These are phyloP conservation scores for Phytopythium chamaehyphon DNA, from an alignment of 352 stramenopile species.

Conservation along the genomic window DNA sequence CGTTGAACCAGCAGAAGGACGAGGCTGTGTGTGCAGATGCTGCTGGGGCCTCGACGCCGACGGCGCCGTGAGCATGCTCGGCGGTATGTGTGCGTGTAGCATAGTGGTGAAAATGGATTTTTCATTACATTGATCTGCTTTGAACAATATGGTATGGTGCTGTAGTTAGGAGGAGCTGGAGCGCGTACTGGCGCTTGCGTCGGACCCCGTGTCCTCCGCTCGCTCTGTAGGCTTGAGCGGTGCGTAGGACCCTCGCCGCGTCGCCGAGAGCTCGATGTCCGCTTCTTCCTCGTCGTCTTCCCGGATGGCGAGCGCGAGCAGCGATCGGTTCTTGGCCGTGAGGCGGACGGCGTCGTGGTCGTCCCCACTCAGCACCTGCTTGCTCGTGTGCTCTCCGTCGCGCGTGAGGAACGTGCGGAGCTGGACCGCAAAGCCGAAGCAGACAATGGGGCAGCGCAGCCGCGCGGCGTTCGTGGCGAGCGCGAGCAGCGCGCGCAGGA, in stretches of 20 bases:
- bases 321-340: conserved; percentile 14
- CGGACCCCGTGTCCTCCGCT: background rate
- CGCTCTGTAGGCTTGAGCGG: background rate
- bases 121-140: background rate
- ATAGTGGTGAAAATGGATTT: background rate
- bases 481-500: conserved; percentile 48
- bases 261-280: background rate
- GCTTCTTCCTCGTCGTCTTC: conserved; percentile 22
- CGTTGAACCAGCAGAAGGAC: conserved; percentile 65
- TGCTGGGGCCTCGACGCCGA: background rate
- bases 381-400: conserved; percentile 32
- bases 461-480: conserved; percentile 47
- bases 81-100: background rate
- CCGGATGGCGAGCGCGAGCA: conserved; percentile 7
- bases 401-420: conserved; percentile 58
- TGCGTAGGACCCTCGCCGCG: conserved; percentile 1
- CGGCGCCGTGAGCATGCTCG: background rate
- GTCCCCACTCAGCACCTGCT: conserved; percentile 25
- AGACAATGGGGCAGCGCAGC: conserved; percentile 54
- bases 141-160: background rate
- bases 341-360: conserved; percentile 28
- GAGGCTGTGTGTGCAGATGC: background rate
- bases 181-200: background rate
- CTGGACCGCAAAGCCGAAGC: conserved; percentile 44
- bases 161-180: background rate